Percentiles rank a stretch among this genome's conserved stretches.
Evolutionary conservation across 1,139 yeast genomes (phyloP).

Genomic region (Kodamaea derodonti): DNA sequence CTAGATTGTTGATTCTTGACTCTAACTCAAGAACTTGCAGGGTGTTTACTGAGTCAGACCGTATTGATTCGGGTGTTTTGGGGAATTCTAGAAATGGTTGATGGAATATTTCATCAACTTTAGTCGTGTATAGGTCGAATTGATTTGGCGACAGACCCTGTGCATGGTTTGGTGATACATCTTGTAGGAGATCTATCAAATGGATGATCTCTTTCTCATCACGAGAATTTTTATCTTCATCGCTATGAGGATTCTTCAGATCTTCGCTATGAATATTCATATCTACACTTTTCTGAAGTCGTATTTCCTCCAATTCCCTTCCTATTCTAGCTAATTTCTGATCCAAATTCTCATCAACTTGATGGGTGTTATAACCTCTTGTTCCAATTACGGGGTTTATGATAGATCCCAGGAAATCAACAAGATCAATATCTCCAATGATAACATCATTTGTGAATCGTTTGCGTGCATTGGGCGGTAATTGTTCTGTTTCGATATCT

Average conservation of each 20-base stretch:
- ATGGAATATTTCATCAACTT: conserved; percentile 4
- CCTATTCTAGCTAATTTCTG: conserved; percentile 45
- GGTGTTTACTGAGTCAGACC: conserved; percentile 2
- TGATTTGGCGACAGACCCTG: no score
- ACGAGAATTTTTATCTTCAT: not conserved
- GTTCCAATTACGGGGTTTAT: conserved; percentile 14
- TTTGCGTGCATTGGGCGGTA: conserved; percentile 9
- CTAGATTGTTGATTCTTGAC: conserved; percentile 21
- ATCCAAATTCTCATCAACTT: conserved; percentile 33
- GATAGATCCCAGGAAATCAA: conserved; percentile 39
- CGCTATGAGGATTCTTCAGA: conserved; percentile 5
- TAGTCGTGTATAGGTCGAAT: conserved; percentile 3
- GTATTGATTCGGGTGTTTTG: conserved; percentile 4
- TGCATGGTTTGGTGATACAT: no score
- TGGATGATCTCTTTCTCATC: no score
- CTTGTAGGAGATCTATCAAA: conserved; percentile 4
- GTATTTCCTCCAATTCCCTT: conserved; percentile 41
- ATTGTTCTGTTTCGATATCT: not conserved
- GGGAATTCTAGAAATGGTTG: conserved; percentile 4
- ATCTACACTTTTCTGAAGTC: conserved; percentile 5
- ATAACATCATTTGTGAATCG: conserved; percentile 18
- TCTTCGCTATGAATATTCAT: conserved; percentile 5
- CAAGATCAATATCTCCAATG: conserved; percentile 13
- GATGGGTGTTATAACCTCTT: conserved; percentile 24
- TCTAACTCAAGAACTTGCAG: conserved; percentile 21